A percentile compares a stretch with the other conserved stretches of the same genome.
phyloP scores from a whole-genome alignment of 2,329 filamentous ascomycete genomes.

The Xylaria polymorpha region DNA sequence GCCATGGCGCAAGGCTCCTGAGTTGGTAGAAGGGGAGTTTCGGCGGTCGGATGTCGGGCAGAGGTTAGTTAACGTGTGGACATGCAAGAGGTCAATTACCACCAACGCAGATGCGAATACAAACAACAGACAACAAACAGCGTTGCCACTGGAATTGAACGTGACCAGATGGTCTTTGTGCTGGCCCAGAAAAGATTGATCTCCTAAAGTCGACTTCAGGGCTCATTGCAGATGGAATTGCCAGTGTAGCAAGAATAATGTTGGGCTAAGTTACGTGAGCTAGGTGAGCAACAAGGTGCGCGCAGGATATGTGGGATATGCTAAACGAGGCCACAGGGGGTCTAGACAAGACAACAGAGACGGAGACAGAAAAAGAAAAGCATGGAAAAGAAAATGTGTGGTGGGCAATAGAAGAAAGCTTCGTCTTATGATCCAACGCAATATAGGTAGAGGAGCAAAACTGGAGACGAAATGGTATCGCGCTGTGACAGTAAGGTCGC shows the following conservation, averaged over 20 bases:
- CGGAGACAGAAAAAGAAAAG: constrained; percentile 7
- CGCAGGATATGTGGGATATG: constrained; percentile 12
- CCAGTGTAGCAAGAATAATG: neutral
- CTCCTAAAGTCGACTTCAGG: neutral
- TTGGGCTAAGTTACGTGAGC: constrained; percentile 4
- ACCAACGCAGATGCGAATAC: neutral
- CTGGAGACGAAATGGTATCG: neutral
- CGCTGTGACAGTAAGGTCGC: neutral
- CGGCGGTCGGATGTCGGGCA: neutral
- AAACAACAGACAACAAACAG: constrained; percentile 11
- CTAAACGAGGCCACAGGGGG: constrained; percentile 4
- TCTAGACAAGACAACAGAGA: constrained; percentile 1
- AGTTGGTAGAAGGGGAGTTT: constrained; percentile 30
- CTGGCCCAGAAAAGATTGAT: constrained; percentile 12
- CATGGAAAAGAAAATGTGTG: neutral
- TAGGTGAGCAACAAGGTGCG: neutral
- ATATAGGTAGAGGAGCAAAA: neutral
- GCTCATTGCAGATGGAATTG: constrained; percentile 22
- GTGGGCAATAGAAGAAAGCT: neutral
- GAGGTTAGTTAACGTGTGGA: constrained; percentile 1
- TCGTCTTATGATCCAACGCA: constrained; percentile 1
- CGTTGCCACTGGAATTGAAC: constrained; percentile 26
- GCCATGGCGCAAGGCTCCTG: constrained; percentile 51
- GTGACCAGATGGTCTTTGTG: constrained; percentile 21
- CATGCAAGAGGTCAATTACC: neutral